These are phyloP conservation scores for Plenodomus tracheiphilus DNA, from an alignment of 2,329 filamentous ascomycete species.

Conservation along the genomic window DNA sequence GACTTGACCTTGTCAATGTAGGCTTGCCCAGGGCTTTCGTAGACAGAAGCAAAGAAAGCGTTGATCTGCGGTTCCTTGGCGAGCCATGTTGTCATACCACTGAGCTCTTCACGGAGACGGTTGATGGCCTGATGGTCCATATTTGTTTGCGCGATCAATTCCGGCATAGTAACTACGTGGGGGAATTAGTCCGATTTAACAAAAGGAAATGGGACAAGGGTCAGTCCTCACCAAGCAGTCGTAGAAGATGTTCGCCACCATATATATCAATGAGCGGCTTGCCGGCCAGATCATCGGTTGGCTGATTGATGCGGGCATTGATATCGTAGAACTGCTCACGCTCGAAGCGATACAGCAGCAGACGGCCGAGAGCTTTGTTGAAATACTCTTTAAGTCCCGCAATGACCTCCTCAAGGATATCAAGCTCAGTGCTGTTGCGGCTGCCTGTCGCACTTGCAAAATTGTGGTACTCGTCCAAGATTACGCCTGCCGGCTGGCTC, in stretches of 20 bases:
- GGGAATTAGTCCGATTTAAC: conserved; percentile 3
- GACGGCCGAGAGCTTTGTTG: conserved; percentile 82
- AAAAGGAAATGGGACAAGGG: not conserved
- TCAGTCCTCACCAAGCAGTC: conserved; percentile 74
- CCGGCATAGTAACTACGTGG: conserved; percentile 76
- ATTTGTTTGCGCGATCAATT: conserved; percentile 94
- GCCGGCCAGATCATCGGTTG: conserved; percentile 65
- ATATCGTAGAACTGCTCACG: conserved; percentile 83
- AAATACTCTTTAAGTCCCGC: conserved; percentile 91
- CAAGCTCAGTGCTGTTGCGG: conserved; percentile 67
- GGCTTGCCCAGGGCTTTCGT: conserved; percentile 71
- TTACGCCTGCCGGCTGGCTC: conserved; percentile 70
- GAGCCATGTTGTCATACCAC: conserved; percentile 84
- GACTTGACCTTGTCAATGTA: conserved; percentile 69
- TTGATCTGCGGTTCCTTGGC: conserved; percentile 67
- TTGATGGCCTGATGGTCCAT: conserved; percentile 93
- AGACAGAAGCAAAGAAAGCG: conserved; percentile 76
- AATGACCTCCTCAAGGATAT: conserved; percentile 88
- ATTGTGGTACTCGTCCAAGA: conserved; percentile 84
- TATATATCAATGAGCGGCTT: conserved; percentile 82
- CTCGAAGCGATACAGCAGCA: conserved; percentile 93
- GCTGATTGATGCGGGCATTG: conserved; percentile 67
- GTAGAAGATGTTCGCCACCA: conserved; percentile 87
- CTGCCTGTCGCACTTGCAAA: conserved; percentile 65
- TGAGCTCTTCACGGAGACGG: conserved; percentile 84